A percentile compares a stretch with the other conserved stretches of the same genome.
These are phyloP conservation scores for Cercospora citrullina DNA, from an alignment of 2,329 filamentous ascomycete species.

Conservation along the genomic window DNA sequence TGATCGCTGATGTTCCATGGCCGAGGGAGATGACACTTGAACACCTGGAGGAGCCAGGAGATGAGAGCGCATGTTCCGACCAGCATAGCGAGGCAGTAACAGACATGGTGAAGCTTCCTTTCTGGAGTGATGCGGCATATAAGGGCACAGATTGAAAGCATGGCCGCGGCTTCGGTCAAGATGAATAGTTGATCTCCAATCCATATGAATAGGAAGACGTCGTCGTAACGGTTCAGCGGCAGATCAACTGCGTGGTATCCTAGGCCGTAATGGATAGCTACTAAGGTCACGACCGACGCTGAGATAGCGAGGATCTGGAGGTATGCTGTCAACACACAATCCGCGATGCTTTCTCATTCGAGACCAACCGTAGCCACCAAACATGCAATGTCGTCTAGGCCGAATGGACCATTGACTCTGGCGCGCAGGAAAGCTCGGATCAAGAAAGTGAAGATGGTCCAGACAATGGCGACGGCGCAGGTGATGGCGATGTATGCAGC, in stretches of 20 bases:
- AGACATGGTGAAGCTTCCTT: conserved; percentile 23
- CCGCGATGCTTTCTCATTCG: too few relatives aligned
- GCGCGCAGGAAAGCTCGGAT: conserved; percentile 34
- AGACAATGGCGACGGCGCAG: conserved; percentile 28
- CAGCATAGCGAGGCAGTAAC: conserved; percentile 22
- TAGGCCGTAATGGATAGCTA: conserved; percentile 29
- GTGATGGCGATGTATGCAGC: conserved; percentile 31
- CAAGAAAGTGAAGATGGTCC: conserved; percentile 29
- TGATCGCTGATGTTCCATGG: conserved; percentile 28
- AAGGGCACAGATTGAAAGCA: conserved; percentile 32
- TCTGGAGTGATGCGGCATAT: conserved; percentile 31
- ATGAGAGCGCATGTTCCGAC: conserved; percentile 25
- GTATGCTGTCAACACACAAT: neutral
- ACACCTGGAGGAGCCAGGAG: conserved; percentile 22
- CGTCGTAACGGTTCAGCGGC: conserved; percentile 1
- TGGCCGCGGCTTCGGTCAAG: conserved; percentile 24
- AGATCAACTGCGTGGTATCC: conserved; percentile 16
- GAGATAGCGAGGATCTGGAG: conserved; percentile 22
- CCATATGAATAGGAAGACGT: conserved; percentile 25
- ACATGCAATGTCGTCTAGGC: conserved; percentile 34
- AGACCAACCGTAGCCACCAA: conserved; percentile 26
- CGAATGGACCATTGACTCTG: conserved; percentile 35
- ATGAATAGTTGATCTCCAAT: conserved; percentile 25
- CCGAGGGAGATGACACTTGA: conserved; percentile 30
- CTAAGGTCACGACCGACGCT: conserved; percentile 25